Conservation (phyloP, 805 yeast genomes). For the Lipomyces orientalis region DNA sequence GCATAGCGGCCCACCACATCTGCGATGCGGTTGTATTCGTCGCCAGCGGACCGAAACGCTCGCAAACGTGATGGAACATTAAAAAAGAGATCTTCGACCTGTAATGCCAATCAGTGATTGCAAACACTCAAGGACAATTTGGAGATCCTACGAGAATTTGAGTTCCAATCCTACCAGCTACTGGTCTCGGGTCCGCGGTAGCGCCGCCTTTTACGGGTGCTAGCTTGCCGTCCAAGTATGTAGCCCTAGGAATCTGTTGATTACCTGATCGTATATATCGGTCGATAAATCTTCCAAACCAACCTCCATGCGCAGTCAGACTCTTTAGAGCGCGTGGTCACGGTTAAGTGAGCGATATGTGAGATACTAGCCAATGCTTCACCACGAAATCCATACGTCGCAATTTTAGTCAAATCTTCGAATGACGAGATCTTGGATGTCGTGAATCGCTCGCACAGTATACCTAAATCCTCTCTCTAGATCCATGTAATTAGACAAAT, state of each 20-base stretch:
- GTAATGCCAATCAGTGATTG: background rate
- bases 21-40: slow-evolving; percentile 75
- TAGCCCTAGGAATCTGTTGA: slow-evolving; percentile 47
- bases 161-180: slow-evolving; percentile 90
- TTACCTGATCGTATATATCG: background rate
- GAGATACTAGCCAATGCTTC: slow-evolving; percentile 96
- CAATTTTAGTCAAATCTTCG: slow-evolving; percentile 72
- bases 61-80: slow-evolving; percentile 80
- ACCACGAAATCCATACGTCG: slow-evolving; percentile 93
- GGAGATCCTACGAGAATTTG: slow-evolving; percentile 53
- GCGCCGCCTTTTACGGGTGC: slow-evolving; percentile 51
- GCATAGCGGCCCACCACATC: slow-evolving; percentile 87
- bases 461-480: slow-evolving; percentile 66
- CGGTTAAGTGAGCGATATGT: slow-evolving; percentile 81
- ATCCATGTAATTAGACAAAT: background rate
- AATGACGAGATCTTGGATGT: slow-evolving; percentile 80
- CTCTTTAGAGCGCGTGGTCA: slow-evolving; percentile 69
- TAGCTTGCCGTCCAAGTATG: slow-evolving; percentile 70
- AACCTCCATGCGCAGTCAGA: slow-evolving; percentile 72
- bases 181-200: slow-evolving; percentile 62
- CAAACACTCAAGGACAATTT: background rate
- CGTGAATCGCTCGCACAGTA: slow-evolving; percentile 90
- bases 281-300: background rate
- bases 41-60: slow-evolving; percentile 67
- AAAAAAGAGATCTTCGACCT: slow-evolving; percentile 86